Conservation (phyloP, 2,329 filamentous ascomycete species). For the Ophiostoma novo-ulmi region DNA sequence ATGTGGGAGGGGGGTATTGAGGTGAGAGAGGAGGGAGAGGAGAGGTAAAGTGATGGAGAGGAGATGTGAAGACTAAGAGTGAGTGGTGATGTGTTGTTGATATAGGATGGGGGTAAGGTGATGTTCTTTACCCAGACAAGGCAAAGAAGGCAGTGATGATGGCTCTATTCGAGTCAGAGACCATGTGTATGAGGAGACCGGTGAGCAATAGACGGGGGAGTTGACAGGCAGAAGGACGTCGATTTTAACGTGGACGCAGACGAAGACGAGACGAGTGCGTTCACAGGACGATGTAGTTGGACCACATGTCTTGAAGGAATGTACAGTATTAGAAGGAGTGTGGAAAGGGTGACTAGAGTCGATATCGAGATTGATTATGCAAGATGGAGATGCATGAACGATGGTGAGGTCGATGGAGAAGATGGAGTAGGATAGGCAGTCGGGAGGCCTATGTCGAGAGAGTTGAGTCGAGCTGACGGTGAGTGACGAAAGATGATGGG, state of each 20-base stretch:
- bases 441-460: slow-evolving; percentile 12
- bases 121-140: slow-evolving; percentile 10
- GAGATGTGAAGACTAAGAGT: slow-evolving; percentile 1
- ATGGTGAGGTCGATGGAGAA: not conserved
- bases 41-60: slow-evolving; percentile 14
- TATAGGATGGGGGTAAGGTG: slow-evolving; percentile 6
- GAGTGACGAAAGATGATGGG: not conserved
- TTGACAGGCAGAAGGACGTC: slow-evolving; percentile 20
- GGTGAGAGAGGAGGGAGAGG: slow-evolving; percentile 15
- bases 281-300: slow-evolving; percentile 23
- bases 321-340: not conserved
- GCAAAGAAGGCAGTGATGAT: slow-evolving; percentile 6
- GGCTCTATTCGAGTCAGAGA: slow-evolving; percentile 14
- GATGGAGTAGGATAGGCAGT: not conserved
- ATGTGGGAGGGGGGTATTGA: slow-evolving; percentile 6
- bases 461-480: slow-evolving; percentile 4
- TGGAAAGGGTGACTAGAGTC: not conserved
- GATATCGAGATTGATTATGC: slow-evolving; percentile 8
- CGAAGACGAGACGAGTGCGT: slow-evolving; percentile 23
- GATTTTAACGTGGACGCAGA: slow-evolving; percentile 24
- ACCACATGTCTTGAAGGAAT: slow-evolving; percentile 22
- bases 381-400: slow-evolving; percentile 21
- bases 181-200: slow-evolving; percentile 23
- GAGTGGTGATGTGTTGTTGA: not conserved
- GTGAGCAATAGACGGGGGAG: slow-evolving; percentile 23